Conservation (phyloP, 352 stramenopile species). For the Hyaloperonospora brassicae region DNA sequence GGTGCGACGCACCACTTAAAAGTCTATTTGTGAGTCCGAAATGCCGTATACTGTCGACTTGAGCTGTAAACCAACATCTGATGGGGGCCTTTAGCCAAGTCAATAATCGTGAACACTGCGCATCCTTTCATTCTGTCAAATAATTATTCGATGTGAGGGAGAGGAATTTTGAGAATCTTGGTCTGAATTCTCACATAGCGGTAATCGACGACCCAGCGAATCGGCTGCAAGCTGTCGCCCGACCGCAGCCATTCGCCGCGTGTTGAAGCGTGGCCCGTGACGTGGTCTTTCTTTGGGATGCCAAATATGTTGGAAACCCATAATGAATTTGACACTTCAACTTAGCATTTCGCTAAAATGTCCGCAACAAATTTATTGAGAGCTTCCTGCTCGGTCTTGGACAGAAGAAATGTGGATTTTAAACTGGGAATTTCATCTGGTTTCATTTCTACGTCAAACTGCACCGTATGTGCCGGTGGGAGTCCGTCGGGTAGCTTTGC, state of each 20-base stretch:
- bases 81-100: conserved; percentile 28
- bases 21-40: conserved; percentile 23
- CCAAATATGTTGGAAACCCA: no score
- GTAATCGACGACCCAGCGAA: conserved; percentile 18
- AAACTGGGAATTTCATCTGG: no score
- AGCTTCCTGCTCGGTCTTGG: no score
- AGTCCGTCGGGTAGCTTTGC: no score
- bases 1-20: conserved; percentile 6
- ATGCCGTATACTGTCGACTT: conserved; percentile 24
- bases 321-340: no score
- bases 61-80: conserved; percentile 15
- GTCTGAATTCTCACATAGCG: conserved; percentile 13
- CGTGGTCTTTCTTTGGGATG: no score
- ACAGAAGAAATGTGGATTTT: no score
- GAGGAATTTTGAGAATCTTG: conserved; percentile 5
- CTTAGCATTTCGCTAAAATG: no score
- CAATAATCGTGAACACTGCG: conserved; percentile 12
- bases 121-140: conserved; percentile 10
- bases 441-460: no score
- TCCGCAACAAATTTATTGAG: no score
- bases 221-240: not conserved
- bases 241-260: not conserved
- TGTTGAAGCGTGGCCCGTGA: not conserved
- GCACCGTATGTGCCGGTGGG: no score
- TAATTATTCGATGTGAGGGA: conserved; percentile 10